Evolutionary conservation across 2,329 filamentous ascomycete species (phyloP).

Genomic region (Hirsutella thompsonii): DNA sequence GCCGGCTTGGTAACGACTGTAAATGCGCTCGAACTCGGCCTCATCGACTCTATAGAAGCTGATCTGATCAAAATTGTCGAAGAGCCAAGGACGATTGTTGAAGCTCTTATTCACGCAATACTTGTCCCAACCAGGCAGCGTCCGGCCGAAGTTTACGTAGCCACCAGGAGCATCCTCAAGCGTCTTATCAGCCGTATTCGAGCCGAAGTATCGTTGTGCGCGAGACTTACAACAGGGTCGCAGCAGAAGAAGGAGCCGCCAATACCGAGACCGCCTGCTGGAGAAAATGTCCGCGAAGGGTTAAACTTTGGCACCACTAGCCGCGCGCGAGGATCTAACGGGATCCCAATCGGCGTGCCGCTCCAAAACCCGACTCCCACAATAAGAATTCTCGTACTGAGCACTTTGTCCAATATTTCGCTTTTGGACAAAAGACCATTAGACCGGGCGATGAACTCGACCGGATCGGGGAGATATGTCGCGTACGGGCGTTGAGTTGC

Average conservation of each 20-base stretch:
- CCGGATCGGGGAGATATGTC: constrained; percentile 45
- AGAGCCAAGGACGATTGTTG: constrained; percentile 17
- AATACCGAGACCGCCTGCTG: constrained; percentile 1
- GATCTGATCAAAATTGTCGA: constrained; percentile 19
- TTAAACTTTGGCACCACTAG: constrained; percentile 15
- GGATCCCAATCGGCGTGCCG: constrained; percentile 15
- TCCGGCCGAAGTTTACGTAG: constrained; percentile 18
- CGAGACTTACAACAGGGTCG: constrained; percentile 1
- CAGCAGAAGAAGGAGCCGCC: constrained; percentile 2
- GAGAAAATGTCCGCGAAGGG: constrained; percentile 3
- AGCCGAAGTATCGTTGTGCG: background rate
- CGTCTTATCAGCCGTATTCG: background rate
- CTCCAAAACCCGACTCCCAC: constrained; percentile 11
- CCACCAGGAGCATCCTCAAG: constrained; percentile 14
- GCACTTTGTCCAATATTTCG: constrained; percentile 17
- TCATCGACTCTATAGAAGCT: constrained; percentile 16
- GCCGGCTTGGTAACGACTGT: constrained; percentile 13
- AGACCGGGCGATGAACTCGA: constrained; percentile 31
- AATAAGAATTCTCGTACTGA: constrained; percentile 18
- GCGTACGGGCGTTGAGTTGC: constrained; percentile 45
- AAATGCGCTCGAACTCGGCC: constrained; percentile 14
- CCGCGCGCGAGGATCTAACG: constrained; percentile 7
- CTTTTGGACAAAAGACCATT: constrained; percentile 20
- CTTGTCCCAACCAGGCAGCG: constrained; percentile 18
- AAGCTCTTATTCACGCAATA: constrained; percentile 5